phyloP scores from a whole-genome alignment of 148 eudicot species.

The Oxyria digyna region DNA sequence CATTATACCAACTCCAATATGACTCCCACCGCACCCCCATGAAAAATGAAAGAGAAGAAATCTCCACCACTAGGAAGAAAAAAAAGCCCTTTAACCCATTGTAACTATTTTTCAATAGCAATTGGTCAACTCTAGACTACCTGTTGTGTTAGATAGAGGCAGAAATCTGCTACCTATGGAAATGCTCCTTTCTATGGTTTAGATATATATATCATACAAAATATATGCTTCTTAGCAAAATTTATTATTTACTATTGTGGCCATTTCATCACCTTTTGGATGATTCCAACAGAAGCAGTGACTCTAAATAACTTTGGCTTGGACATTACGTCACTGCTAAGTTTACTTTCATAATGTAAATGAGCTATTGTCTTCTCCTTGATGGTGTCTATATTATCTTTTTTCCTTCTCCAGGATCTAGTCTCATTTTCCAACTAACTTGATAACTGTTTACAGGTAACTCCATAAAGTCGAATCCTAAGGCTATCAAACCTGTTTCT shows the following conservation, averaged over 20 bases:
- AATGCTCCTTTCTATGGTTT: neutral
- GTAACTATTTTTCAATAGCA: slow-evolving; percentile 13
- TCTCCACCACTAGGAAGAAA: slow-evolving; percentile 14
- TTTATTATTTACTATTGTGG: neutral
- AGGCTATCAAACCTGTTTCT: slow-evolving; percentile 15
- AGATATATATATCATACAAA: no score
- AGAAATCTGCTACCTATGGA: neutral
- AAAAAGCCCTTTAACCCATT: slow-evolving; percentile 26
- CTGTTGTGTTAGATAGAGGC: neutral
- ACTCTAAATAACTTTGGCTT: neutral
- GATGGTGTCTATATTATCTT: neutral
- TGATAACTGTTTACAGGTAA: neutral
- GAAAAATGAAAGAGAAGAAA: neutral
- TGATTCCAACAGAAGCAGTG: neutral
- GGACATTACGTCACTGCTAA: neutral
- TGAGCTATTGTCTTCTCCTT: neutral
- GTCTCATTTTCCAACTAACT: neutral
- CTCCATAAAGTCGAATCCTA: neutral
- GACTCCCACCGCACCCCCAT: neutral
- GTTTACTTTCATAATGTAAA: neutral
- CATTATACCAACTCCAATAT: neutral
- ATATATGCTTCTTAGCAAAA: neutral
- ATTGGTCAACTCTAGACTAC: neutral
- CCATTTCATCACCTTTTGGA: neutral
- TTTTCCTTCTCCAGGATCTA: neutral